These are phyloP conservation scores for Canavalia ensiformis DNA, from an alignment of 306 rosid species.

Conservation along the genomic window DNA sequence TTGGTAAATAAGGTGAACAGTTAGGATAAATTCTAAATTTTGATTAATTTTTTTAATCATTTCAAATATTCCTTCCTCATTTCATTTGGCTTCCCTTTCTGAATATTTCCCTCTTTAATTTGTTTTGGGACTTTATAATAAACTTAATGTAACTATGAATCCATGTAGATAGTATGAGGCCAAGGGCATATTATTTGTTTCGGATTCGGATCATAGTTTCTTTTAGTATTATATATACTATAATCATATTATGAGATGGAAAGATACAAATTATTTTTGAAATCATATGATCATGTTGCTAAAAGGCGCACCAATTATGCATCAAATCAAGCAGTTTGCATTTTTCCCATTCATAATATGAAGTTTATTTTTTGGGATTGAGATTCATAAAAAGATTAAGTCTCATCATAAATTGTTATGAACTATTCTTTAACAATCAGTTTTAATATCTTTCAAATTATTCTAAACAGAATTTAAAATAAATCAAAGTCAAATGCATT, in stretches of 20 bases:
- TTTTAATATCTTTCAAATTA: background rate
- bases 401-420: background rate
- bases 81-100: constrained; percentile 15
- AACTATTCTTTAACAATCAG: background rate
- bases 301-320: background rate
- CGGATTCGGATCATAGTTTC: background rate
- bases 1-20: constrained; percentile 49
- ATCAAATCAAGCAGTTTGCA: background rate
- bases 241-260: constrained; percentile 7
- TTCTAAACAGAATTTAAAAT: background rate
- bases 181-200: background rate
- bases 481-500: background rate
- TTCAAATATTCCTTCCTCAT: constrained; percentile 25
- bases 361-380: background rate
- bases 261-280: background rate
- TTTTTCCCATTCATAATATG: background rate
- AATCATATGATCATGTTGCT: background rate
- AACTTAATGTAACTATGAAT: constrained; percentile 28
- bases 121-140: background rate
- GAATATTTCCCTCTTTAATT: constrained; percentile 3
- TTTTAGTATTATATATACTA: background rate
- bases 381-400: too few relatives aligned
- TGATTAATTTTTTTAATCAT: constrained; percentile 6
- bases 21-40: constrained; percentile 40
- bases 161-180: constrained; percentile 37